Evolutionary conservation across 257 asterid genomes (phyloP), one percentile per base, ranked within the genome.

Genomic region (Penstemon newberryi): DNA sequence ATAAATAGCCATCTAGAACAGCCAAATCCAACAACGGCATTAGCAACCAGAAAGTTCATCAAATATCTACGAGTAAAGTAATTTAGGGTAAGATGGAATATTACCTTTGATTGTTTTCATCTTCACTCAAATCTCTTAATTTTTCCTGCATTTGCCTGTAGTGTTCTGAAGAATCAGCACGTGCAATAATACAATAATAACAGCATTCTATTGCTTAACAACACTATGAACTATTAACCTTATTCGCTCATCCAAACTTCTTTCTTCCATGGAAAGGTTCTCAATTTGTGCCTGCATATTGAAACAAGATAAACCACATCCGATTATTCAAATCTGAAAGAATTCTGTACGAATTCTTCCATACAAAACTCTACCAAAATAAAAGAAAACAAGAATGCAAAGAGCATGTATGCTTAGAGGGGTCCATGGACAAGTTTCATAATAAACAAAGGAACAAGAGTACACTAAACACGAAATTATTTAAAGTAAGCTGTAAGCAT

Each of bases 111-210:
- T 90, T 83, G 60, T 78, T 66, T 68, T 81, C 93, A 63, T 86
- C 90, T 88, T 90, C 98, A 55, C 97, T 90, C 77, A 90, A 79
- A 72, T 76, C 74, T 82, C 92, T 81, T 55, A 92, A 72, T 62
- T 78, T 86, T 70, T 85, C 94, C 73, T 88, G 98, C 96, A 88
- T 88, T 79, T 86, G 89, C 79, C 98, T 92, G 88, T 70, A 74
- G 80, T 62, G 67, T 45, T 70, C 56, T 8, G 45, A 73, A 77
- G 70, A 56, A 75, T 83, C 67, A 80, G 79, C 55, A 81, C 18
- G 73, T 63, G 10, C 15, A 60, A 52, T 39, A 41, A 58, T 47
- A 42, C 51, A 68, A 70, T 38, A 64, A 54, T 45, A 60, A 69
- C 65, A 63, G 63, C 80, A 58, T 8, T 44, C 25, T 42, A 59